Percentiles rank a stretch among this genome's conserved stretches.
Conservation (phyloP, 441 rosid species). For the Pelargonium exstipulatum region DNA sequence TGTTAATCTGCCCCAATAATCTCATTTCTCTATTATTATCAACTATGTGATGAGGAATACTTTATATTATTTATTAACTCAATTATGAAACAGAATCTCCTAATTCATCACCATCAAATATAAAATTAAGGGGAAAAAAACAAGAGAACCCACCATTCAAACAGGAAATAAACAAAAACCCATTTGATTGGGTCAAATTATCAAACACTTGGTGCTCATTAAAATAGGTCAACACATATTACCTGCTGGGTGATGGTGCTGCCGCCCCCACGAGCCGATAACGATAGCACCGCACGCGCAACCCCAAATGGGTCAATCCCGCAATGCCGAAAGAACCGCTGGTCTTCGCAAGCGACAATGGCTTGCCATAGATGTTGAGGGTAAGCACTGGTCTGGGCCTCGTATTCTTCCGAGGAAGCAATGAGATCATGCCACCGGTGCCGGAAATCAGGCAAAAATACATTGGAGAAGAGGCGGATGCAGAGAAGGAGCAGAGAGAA, state of each 20-base stretch:
- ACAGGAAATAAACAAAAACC: slow-evolving; percentile 10
- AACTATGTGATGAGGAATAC: neutral
- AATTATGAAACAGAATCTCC: slow-evolving; percentile 9
- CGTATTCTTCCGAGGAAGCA: slow-evolving; percentile 21
- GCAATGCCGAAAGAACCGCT: slow-evolving; percentile 27
- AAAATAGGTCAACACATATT: neutral
- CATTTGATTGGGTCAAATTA: slow-evolving; percentile 23
- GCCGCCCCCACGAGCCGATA: slow-evolving; percentile 32
- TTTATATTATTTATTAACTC: slow-evolving; percentile 7
- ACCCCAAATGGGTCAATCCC: slow-evolving; percentile 32
- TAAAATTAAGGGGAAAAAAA: neutral
- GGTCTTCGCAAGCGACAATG: slow-evolving; percentile 31
- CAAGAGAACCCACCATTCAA: slow-evolving; percentile 17
- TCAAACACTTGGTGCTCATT: slow-evolving; percentile 28
- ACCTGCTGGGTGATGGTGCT: slow-evolving; percentile 35
- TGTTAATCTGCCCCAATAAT: neutral
- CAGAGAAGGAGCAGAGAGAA: slow-evolving; percentile 15
- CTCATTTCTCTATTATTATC: neutral
- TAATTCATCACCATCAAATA: neutral
- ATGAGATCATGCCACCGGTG: slow-evolving; percentile 27
- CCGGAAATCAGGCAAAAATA: slow-evolving; percentile 22
- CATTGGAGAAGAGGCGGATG: slow-evolving; percentile 18
- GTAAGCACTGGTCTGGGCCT: slow-evolving; percentile 20
- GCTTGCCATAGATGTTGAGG: slow-evolving; percentile 29
- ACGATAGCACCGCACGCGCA: slow-evolving; percentile 24